Percentiles rank a stretch among this genome's conserved stretches.
phyloP scores from a whole-genome alignment of 2,329 filamentous ascomycete genomes.

The Lachnellula willkommii region DNA sequence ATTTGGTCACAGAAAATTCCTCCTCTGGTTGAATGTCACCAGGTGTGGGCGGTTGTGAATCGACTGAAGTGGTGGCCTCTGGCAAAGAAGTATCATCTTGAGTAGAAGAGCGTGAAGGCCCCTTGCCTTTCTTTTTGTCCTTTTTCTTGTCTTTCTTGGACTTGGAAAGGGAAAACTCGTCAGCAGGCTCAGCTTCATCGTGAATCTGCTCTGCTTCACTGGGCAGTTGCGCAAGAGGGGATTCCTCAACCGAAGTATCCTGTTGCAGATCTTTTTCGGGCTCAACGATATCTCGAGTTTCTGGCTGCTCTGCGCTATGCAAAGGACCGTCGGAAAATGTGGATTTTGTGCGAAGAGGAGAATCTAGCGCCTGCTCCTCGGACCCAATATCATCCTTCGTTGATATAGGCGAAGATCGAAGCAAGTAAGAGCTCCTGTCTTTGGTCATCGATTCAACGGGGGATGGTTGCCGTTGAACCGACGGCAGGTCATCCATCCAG shows the following conservation, averaged over 20 bases:
- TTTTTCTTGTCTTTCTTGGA: slow-evolving; percentile 42
- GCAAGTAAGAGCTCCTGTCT: slow-evolving; percentile 40
- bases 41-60: neutral
- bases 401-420: slow-evolving; percentile 35
- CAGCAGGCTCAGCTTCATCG: slow-evolving; percentile 2
- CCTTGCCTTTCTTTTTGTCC: slow-evolving; percentile 24
- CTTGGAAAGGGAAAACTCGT: slow-evolving; percentile 14
- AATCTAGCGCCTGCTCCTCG: slow-evolving; percentile 4
- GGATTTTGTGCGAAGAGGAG: slow-evolving; percentile 10
- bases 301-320: slow-evolving; percentile 20
- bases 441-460: slow-evolving; percentile 39
- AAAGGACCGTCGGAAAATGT: slow-evolving; percentile 5
- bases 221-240: neutral
- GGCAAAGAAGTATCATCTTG: slow-evolving; percentile 12
- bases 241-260: neutral
- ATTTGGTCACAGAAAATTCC: slow-evolving; percentile 7
- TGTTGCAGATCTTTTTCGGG: slow-evolving; percentile 4
- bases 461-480: slow-evolving; percentile 30
- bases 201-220: neutral
- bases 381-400: slow-evolving; percentile 12
- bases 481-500: slow-evolving; percentile 17
- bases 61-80: neutral
- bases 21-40: slow-evolving; percentile 5
- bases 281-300: slow-evolving; percentile 7
- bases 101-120: slow-evolving; percentile 10